Percentiles rank a stretch among this genome's conserved stretches.
Conservation (phyloP, 1,284 basidiomycete species). For the Schizophyllum amplum region DNA sequence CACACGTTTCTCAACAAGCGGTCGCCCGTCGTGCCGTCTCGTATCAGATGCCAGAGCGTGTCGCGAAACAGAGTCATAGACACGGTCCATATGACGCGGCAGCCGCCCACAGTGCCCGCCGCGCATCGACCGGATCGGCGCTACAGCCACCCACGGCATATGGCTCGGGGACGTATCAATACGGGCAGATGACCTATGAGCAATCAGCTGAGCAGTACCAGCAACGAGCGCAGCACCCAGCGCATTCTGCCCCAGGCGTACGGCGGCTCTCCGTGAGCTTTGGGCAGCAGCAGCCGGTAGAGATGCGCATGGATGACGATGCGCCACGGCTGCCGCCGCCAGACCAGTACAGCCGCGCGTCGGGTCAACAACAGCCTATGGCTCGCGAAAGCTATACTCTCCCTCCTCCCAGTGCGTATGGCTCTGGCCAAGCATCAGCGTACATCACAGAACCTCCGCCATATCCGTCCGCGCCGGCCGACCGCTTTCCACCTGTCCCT, state of each 20-base stretch:
- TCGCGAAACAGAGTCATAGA: not conserved
- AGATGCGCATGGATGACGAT: not conserved
- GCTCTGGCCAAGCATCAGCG: too few relatives aligned
- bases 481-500: not conserved
- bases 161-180: not conserved
- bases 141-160: not conserved
- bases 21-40: not conserved
- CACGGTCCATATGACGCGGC: not conserved
- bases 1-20: not conserved
- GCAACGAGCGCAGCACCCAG: not conserved
- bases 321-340: too few relatives aligned
- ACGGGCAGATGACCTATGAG: not conserved
- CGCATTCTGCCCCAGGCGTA: not conserved
- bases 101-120: not conserved
- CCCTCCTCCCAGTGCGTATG: not conserved
- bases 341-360: not conserved
- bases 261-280: not conserved
- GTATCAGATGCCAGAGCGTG: not conserved
- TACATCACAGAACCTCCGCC: not conserved
- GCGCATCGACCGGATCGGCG: not conserved
- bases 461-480: not conserved
- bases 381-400: not conserved
- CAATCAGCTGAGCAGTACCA: not conserved
- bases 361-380: too few relatives aligned
- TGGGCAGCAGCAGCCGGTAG: not conserved